Evolutionary conservation across 805 yeast genomes (phyloP), one percentile per base, ranked within the genome.

Genomic region (Metschnikowia reukaufii): DNA sequence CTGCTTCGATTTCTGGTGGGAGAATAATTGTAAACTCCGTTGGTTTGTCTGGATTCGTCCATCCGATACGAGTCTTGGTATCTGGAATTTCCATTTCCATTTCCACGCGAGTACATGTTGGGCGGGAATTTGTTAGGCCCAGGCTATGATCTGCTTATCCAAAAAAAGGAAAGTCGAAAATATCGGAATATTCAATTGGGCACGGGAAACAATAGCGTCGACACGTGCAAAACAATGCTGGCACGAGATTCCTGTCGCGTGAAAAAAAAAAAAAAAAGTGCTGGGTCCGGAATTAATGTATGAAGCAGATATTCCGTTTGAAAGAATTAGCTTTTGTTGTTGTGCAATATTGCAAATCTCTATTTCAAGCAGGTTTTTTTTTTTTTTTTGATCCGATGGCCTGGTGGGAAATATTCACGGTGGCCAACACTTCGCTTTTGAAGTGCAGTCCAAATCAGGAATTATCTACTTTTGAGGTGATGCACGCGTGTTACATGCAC

Each of bases 21-120:
- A 12, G 50, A 41, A 42, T 51, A 55, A 46, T 53, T 49, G 51
- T 55, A 45, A 20, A 39, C 39, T 3, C 54, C 57, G n/a, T 46
- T 35, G 13, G 48, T 43, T 34, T 51, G 55, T 20, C 47, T 38
- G 15, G 43, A 15, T 18, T 39, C 43, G 42, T 38, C 39, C 35
- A 19, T 34, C 3, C 19, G 21, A 41, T 38, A 44, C 33, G 40
- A 20, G 23, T 44, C 39, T 16, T 21, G 47, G 36, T 38, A 33
- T 38, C 47, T n/a, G 33, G 33, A 39, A 21, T 39, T 34, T 38
- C 39, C 42, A 21, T 39, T 34, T 38, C 39, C 42, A 21, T 23
- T 27, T 2, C 34, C 36, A 21, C 47, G 47, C 13, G 47, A 44
- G 30, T 44, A 44, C 47, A 44, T 44, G 18, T 29, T n/a, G n/a